Percentiles rank a stretch among this genome's conserved stretches.
These are phyloP conservation scores for Phytopythium sindhum DNA, from an alignment of 352 stramenopile species.

Conservation along the genomic window DNA sequence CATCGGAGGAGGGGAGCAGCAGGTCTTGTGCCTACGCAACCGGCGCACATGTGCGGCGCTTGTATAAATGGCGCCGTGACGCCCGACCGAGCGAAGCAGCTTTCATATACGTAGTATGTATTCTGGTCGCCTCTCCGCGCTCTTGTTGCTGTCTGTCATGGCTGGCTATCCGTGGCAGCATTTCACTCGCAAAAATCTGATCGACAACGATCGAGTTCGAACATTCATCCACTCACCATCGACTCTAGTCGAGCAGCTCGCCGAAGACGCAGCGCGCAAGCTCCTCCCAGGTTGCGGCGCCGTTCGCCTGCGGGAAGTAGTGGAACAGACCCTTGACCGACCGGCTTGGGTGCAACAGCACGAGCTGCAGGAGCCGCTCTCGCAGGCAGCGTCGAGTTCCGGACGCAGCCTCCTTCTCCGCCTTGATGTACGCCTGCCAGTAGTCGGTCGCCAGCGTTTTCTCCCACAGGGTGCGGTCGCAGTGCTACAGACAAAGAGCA, in stretches of 20 bases:
- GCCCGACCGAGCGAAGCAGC: constrained; percentile 14
- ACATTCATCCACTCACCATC: background rate
- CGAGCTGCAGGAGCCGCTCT: constrained; percentile 71
- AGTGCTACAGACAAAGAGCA: constrained; percentile 39
- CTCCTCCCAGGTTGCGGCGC: constrained; percentile 49
- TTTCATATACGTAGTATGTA: constrained; percentile 46
- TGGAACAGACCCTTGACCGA: constrained; percentile 68
- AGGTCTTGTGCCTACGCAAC: background rate
- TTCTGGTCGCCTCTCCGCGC: constrained; percentile 10
- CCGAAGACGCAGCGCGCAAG: constrained; percentile 62
- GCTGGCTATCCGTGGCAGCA: constrained; percentile 18
- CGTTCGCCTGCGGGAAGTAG: constrained; percentile 48
- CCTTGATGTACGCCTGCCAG: constrained; percentile 66
- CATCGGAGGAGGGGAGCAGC: background rate
- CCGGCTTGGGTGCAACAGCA: constrained; percentile 75
- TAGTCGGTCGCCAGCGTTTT: constrained; percentile 53
- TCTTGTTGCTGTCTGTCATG: constrained; percentile 15
- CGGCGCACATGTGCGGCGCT: background rate
- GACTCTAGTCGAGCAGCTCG: constrained; percentile 41
- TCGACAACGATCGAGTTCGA: constrained; percentile 1
- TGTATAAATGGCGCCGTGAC: background rate
- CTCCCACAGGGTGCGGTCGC: constrained; percentile 59
- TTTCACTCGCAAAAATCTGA: constrained; percentile 5
- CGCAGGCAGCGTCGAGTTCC: constrained; percentile 28
- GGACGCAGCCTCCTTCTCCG: constrained; percentile 18